Evolutionary conservation across 768 basidiomycete genomes (phyloP), one percentile per base, ranked within the genome.

Genomic region (Psilocybe sp.): DNA sequence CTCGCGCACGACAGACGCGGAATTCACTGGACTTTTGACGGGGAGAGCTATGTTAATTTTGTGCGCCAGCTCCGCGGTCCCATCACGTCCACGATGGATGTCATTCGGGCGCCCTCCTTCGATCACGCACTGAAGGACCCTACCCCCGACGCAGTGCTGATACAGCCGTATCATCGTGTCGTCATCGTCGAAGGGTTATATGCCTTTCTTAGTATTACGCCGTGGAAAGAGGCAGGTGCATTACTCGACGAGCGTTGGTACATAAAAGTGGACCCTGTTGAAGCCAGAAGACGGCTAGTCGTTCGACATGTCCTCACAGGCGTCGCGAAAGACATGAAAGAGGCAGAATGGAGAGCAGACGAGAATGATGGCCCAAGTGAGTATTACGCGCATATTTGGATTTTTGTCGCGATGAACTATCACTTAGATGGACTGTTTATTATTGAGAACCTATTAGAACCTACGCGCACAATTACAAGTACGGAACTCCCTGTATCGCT

Each of bases 181-280:
- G 76, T 97, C 38, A 64, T 98, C 51, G 80, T 98, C 54, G 95
- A 98, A 67, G 94, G 95, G 0, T 68, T 97, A n/a, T 97, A 98
- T 65, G 77, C 84, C 2, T 81, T 92, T 58, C 77, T 97, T 23
- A 73, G 80, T n/a, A 68, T 84, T 18, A 69, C 79, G 0, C 85
- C 87, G 0, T 97, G 95, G 95, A 64, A 60, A 1, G 74, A 78
- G 12, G 89, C 85, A 1, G 79, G 82, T 0, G 61, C 69, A 14
- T 60, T 81, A 47, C 71, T 95, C 51, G 89, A 96, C 61, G 88
- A 93, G 59, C 73, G 89, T 9, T 89, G 90, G 79, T 86, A 82
- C 69, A 66, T 97, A 23, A 69, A 82, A 10, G 69, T 87, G 10
- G 80, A 84, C 32, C 57, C 72, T 12, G 69, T 68, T 9, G 76